phyloP scores from a whole-genome alignment of 2,329 filamentous ascomycete species.

The Escovopsis sp. region DNA sequence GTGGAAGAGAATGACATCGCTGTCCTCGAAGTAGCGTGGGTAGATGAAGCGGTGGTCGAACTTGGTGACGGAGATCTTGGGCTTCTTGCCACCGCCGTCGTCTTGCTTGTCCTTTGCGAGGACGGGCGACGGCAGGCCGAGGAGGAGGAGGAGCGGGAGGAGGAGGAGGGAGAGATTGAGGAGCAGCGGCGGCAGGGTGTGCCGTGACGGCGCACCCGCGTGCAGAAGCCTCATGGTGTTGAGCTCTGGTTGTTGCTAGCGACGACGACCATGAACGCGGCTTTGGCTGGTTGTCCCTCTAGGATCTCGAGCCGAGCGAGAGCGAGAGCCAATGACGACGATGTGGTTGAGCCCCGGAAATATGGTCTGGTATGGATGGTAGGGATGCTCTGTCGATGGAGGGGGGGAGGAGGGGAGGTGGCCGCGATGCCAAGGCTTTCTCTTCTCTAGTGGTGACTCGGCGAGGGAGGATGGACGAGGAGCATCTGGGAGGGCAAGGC shows the following conservation, averaged over 20 bases:
- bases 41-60: slow-evolving; percentile 53
- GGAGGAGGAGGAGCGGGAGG: background rate
- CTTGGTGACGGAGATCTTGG: slow-evolving; percentile 46
- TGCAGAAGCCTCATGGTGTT: slow-evolving; percentile 41
- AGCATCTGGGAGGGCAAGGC: too few relatives aligned
- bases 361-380: too few relatives aligned
- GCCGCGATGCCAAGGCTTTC: too few relatives aligned
- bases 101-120: slow-evolving; percentile 45
- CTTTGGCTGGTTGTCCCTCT: background rate
- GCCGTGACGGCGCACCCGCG: slow-evolving; percentile 31
- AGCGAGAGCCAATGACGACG: too few relatives aligned
- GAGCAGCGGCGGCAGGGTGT: slow-evolving; percentile 39
- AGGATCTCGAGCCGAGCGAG: too few relatives aligned
- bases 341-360: too few relatives aligned
- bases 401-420: too few relatives aligned
- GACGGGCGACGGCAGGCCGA: slow-evolving; percentile 22
- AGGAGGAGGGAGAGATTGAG: too few relatives aligned
- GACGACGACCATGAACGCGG: slow-evolving; percentile 27
- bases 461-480: too few relatives aligned
- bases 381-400: too few relatives aligned
- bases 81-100: too few relatives aligned
- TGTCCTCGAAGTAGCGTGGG: slow-evolving; percentile 84
- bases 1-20: slow-evolving; percentile 63
- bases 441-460: too few relatives aligned
- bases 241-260: slow-evolving; percentile 17